Evolutionary conservation across 306 rosid species (phyloP).

Genomic region (Ziziphus jujuba): DNA sequence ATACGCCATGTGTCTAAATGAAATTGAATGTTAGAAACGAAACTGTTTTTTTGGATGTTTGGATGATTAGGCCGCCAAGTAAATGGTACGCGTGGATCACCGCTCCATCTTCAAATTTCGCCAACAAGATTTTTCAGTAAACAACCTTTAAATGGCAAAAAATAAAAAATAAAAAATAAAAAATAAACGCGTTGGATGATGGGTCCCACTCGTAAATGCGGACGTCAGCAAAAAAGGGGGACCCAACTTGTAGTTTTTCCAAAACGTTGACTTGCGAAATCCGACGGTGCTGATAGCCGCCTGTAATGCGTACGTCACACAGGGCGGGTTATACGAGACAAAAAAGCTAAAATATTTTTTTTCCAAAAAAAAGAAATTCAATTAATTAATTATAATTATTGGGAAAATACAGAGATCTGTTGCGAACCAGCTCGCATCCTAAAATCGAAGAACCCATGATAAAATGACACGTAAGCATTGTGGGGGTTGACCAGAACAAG

Average conservation of each 20-base stretch:
- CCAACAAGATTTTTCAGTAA: too few relatives aligned
- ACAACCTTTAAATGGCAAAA: too few relatives aligned
- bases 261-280: conserved; percentile 8
- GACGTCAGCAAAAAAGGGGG: conserved; percentile 14
- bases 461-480: conserved; percentile 18
- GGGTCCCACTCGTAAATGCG: conserved; percentile 10
- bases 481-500: conserved; percentile 4
- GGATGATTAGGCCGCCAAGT: too few relatives aligned
- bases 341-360: neutral
- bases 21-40: too few relatives aligned
- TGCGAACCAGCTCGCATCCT: conserved; percentile 43
- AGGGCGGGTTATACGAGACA: conserved; percentile 12
- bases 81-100: conserved; percentile 39
- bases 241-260: neutral
- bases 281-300: conserved; percentile 24
- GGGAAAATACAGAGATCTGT: conserved; percentile 28
- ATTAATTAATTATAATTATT: neutral
- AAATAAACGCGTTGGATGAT: conserved; percentile 23
- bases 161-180: too few relatives aligned
- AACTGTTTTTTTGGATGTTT: too few relatives aligned
- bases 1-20: too few relatives aligned
- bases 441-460: conserved; percentile 20
- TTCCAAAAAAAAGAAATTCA: too few relatives aligned
- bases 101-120: neutral
- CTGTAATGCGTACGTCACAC: conserved; percentile 23